Evolutionary conservation across 306 rosid species (phyloP).

Genomic region (Cucurbita pepo): DNA sequence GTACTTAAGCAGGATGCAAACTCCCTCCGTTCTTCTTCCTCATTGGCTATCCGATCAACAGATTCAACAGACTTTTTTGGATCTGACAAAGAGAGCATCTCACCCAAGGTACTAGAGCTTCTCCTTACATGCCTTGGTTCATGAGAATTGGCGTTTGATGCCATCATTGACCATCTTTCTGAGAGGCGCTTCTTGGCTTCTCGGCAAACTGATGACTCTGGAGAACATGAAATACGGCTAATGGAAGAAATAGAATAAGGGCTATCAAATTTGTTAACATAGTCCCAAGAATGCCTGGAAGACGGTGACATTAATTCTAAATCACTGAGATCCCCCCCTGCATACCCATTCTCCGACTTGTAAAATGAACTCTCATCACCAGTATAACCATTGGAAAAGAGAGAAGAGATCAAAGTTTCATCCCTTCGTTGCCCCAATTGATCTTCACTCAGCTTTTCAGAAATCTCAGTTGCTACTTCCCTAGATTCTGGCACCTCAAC

Average conservation of each 20-base stretch:
- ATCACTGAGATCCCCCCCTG: constrained; percentile 56
- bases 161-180: constrained; percentile 82
- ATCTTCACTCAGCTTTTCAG: constrained; percentile 37
- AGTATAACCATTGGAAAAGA: constrained; percentile 58
- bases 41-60: constrained; percentile 19
- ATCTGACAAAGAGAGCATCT: constrained; percentile 80
- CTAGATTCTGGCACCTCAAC: constrained; percentile 33
- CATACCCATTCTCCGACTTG: constrained; percentile 54
- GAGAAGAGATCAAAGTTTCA: constrained; percentile 47
- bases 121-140: constrained; percentile 39
- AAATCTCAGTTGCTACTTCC: constrained; percentile 32
- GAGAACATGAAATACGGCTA: constrained; percentile 61
- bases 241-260: constrained; percentile 63
- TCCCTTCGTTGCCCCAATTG: constrained; percentile 40
- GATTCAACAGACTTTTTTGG: constrained; percentile 34
- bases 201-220: constrained; percentile 78
- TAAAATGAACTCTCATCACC: constrained; percentile 75
- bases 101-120: constrained; percentile 78
- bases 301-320: constrained; percentile 58
- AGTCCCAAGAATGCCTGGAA: constrained; percentile 80
- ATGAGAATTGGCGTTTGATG: constrained; percentile 38
- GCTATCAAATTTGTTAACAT: constrained; percentile 36
- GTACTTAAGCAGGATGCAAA: constrained; percentile 23
- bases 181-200: constrained; percentile 93
- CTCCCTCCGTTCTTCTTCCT: constrained; percentile 35